These are phyloP conservation scores for Cinchona pubescens DNA, from an alignment of 257 asterid species.

Conservation along the genomic window DNA sequence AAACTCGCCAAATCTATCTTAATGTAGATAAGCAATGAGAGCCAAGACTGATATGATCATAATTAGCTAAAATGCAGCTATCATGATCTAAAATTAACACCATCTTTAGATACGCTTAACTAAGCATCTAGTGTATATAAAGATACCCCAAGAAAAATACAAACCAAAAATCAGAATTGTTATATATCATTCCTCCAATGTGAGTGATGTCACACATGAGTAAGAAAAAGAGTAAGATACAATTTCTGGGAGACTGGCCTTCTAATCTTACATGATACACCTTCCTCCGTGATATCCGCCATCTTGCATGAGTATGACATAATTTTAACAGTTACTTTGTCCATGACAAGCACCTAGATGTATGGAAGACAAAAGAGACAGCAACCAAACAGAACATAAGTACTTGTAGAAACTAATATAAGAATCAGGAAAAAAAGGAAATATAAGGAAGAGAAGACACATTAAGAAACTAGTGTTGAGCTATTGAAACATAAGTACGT, in stretches of 20 bases:
- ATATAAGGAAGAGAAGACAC: neutral
- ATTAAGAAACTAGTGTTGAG: neutral
- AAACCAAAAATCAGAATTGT: neutral
- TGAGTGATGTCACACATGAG: neutral
- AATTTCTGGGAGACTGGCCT: conserved; percentile 45
- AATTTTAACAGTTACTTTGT: conserved; percentile 86
- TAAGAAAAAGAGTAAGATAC: conserved; percentile 22
- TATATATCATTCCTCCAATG: neutral
- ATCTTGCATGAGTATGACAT: conserved; percentile 95
- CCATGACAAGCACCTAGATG: conserved; percentile 95
- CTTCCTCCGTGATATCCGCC: conserved; percentile 98
- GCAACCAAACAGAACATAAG: neutral
- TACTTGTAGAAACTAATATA: neutral
- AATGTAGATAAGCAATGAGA: too few relatives aligned
- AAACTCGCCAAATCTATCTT: too few relatives aligned
- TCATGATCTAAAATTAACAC: too few relatives aligned
- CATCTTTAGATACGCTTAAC: too few relatives aligned
- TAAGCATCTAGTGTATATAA: neutral
- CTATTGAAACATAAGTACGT: neutral
- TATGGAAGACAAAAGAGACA: conserved; percentile 28
- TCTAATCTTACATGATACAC: conserved; percentile 97
- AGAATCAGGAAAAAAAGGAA: neutral
- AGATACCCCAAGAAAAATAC: too few relatives aligned
- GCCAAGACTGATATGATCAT: too few relatives aligned
- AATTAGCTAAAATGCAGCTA: too few relatives aligned